Conservation (phyloP, 148 eudicot genomes). For the Diospyros lotus region DNA sequence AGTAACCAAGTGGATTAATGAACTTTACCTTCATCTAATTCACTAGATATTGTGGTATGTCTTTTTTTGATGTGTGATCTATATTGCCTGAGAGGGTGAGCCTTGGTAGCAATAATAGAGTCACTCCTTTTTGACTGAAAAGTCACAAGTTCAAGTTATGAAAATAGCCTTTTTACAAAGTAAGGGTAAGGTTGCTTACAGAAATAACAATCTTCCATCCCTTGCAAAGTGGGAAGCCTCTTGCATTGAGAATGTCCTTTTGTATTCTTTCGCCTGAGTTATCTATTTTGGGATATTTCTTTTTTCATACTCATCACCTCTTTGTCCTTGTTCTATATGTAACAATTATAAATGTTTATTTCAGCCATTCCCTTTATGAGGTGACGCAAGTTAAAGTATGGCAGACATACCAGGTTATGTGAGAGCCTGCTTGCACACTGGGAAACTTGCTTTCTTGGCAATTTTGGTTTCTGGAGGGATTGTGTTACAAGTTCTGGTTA, state of each 20-base stretch:
- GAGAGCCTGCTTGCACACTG: slow-evolving; percentile 63
- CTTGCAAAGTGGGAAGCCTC: no score
- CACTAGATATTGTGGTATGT: neutral
- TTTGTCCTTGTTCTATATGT: neutral
- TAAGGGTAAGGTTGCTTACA: no score
- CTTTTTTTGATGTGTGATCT: neutral
- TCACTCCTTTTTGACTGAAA: no score
- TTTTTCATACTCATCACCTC: no score
- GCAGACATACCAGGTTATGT: slow-evolving; percentile 62
- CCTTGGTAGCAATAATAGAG: no score
- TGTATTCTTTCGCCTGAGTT: neutral
- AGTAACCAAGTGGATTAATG: neutral
- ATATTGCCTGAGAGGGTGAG: neutral
- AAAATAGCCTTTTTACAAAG: no score
- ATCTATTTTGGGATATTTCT: neutral
- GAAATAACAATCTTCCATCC: no score
- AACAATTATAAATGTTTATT: slow-evolving; percentile 10
- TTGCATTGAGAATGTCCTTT: neutral
- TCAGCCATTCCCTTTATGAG: slow-evolving; percentile 15
- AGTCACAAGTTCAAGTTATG: no score
- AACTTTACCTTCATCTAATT: neutral
- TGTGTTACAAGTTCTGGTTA: slow-evolving; percentile 79
- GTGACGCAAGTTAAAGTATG: slow-evolving; percentile 42
- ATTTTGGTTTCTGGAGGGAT: slow-evolving; percentile 70
- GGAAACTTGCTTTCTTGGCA: slow-evolving; percentile 77